phyloP scores from a whole-genome alignment of 352 stramenopile species.

The Pythium biforme region DNA sequence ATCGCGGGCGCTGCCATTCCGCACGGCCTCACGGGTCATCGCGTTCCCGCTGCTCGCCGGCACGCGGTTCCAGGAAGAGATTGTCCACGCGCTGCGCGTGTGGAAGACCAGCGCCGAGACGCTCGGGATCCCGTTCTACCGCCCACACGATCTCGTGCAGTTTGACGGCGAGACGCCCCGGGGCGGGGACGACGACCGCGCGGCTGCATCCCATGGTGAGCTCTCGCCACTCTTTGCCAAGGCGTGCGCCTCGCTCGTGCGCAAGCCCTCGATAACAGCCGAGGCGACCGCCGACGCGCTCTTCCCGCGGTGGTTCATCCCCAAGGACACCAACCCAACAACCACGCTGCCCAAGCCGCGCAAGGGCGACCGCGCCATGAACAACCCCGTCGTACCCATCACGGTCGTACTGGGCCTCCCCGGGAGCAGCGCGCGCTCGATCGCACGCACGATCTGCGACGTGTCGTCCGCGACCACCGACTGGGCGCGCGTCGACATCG shows the following conservation, averaged over 20 bases:
- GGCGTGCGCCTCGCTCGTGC: constrained; percentile 31
- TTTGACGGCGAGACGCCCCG: constrained; percentile 47
- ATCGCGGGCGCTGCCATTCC: constrained; percentile 41
- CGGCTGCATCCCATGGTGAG: neutral
- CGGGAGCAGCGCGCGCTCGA: constrained; percentile 43
- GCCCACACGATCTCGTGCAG: constrained; percentile 42
- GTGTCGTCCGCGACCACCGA: constrained; percentile 44
- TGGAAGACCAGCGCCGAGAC: constrained; percentile 55
- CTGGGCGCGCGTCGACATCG: constrained; percentile 38
- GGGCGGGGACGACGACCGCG: constrained; percentile 32
- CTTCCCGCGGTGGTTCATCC: constrained; percentile 61
- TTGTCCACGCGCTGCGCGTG: constrained; percentile 45
- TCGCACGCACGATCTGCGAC: constrained; percentile 43
- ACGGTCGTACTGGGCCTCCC: constrained; percentile 64
- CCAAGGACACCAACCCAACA: constrained; percentile 40
- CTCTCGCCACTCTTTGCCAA: constrained; percentile 15
- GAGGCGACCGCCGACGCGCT: constrained; percentile 26
- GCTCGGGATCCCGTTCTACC: constrained; percentile 54
- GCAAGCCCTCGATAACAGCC: neutral
- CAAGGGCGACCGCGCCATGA: constrained; percentile 30
- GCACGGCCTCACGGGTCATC: constrained; percentile 26
- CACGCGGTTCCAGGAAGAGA: constrained; percentile 63
- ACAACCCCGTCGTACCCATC: constrained; percentile 50
- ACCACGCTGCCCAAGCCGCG: constrained; percentile 40
- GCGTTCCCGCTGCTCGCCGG: constrained; percentile 59